These are phyloP conservation scores for Bacidia rubella DNA, from an alignment of 495 filamentous ascomycete genomes.

Conservation along the genomic window DNA sequence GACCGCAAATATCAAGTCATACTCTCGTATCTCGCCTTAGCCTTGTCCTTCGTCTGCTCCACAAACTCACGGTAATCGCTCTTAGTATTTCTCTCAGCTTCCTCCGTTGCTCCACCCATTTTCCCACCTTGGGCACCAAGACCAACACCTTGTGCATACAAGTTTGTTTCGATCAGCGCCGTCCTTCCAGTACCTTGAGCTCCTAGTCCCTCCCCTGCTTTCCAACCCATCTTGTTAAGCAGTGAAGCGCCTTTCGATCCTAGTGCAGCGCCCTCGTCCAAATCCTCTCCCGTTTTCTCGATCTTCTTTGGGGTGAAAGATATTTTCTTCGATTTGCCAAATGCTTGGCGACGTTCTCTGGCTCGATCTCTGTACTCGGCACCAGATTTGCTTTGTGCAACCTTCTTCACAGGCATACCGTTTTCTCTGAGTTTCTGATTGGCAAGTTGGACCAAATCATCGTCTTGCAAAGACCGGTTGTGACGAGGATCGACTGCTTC, in stretches of 20 bases:
- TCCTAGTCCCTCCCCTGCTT: conserved; percentile 64
- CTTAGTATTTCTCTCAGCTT: conserved; percentile 60
- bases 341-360: conserved; percentile 63
- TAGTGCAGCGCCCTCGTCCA: conserved; percentile 26
- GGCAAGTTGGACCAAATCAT: conserved; percentile 42
- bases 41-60: conserved; percentile 63
- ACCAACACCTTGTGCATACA: conserved; percentile 74
- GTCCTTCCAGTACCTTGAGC: conserved; percentile 65
- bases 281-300: conserved; percentile 23
- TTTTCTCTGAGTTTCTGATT: conserved; percentile 28
- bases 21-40: conserved; percentile 63
- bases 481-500: conserved; percentile 66
- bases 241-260: conserved; percentile 73
- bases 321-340: conserved; percentile 49
- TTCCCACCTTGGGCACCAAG: conserved; percentile 73
- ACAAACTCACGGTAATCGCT: conserved; percentile 61
- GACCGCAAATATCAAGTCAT: conserved; percentile 25
- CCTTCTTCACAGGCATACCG: not conserved
- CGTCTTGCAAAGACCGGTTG: conserved; percentile 52
- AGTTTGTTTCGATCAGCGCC: conserved; percentile 60
- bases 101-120: conserved; percentile 70
- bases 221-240: conserved; percentile 87
- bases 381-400: not conserved
- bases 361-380: conserved; percentile 69
- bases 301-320: conserved; percentile 29